Conservation (phyloP, 768 basidiomycete species). For the Pleurotus platypus region DNA sequence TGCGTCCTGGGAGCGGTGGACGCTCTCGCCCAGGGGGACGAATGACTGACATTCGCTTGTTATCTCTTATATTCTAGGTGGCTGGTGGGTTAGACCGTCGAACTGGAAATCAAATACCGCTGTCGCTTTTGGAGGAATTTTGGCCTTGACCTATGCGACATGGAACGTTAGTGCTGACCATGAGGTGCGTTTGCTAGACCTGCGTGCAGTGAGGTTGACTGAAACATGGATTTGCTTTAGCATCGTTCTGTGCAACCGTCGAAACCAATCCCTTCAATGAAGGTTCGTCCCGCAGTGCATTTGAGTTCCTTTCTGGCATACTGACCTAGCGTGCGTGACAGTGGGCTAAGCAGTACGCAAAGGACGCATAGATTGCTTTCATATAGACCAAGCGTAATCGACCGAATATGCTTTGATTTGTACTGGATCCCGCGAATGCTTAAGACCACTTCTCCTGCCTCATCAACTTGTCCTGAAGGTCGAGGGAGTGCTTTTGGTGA, state of each 20-base stretch:
- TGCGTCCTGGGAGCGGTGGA: constrained; percentile 23
- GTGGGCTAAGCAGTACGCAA: constrained; percentile 48
- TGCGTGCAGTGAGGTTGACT: background rate
- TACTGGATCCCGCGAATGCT: too few relatives aligned
- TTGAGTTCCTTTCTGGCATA: background rate
- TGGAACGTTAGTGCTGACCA: constrained; percentile 74
- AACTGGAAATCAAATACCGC: constrained; percentile 90
- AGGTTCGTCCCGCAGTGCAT: constrained; percentile 38
- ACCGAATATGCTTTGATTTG: too few relatives aligned
- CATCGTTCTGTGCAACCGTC: constrained; percentile 55
- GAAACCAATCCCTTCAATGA: constrained; percentile 76
- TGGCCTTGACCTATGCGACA: constrained; percentile 56
- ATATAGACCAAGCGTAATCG: too few relatives aligned
- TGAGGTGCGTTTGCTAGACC: constrained; percentile 54
- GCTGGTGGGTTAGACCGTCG: constrained; percentile 91
- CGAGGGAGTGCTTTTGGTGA: too few relatives aligned
- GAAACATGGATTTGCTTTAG: constrained; percentile 29
- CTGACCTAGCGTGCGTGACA: constrained; percentile 15
- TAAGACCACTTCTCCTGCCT: too few relatives aligned
- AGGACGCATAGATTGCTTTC: too few relatives aligned
- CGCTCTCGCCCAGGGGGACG: constrained; percentile 12
- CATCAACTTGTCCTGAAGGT: too few relatives aligned
- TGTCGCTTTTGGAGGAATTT: constrained; percentile 66
- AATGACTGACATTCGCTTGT: background rate
- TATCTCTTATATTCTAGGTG: constrained; percentile 46